Evolutionary conservation across 176 grass and related monocot species (phyloP).

Genomic region (Zoysia pacifica): DNA sequence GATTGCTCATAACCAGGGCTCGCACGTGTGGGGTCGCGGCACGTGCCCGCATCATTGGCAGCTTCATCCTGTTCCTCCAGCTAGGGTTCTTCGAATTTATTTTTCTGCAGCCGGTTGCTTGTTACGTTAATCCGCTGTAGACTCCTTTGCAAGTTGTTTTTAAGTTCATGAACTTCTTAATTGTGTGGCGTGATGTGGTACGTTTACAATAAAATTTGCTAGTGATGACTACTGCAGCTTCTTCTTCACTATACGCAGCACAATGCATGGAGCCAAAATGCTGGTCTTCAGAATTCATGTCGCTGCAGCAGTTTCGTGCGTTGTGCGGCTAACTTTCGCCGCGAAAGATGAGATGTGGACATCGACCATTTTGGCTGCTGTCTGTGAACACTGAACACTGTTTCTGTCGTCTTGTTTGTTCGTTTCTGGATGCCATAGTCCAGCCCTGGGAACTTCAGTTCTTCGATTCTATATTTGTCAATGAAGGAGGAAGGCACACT

Average conservation of each 20-base stretch:
- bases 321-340: conserved; percentile 32
- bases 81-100: background rate
- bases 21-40: conserved; percentile 36
- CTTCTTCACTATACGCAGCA: background rate
- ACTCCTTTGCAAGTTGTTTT: background rate
- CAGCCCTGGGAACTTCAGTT: background rate
- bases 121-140: background rate
- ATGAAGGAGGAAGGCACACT: background rate
- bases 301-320: background rate
- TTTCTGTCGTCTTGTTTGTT: conserved; percentile 1
- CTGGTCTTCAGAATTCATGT: conserved; percentile 26
- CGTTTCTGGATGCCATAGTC: background rate
- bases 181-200: conserved; percentile 2
- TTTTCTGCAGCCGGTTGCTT: background rate
- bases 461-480: background rate
- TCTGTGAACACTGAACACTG: background rate
- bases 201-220: conserved; percentile 1
- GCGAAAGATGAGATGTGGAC: conserved; percentile 29
- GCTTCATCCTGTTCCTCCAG: background rate
- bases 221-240: background rate
- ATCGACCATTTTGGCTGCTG: background rate
- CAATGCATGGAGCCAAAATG: conserved; percentile 21
- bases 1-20: background rate
- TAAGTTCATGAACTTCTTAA: background rate
- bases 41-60: conserved; percentile 37